Percentiles rank a stretch among this genome's conserved stretches.
Evolutionary conservation across 768 basidiomycete genomes (phyloP).

Genomic region (Ramaria sp.): DNA sequence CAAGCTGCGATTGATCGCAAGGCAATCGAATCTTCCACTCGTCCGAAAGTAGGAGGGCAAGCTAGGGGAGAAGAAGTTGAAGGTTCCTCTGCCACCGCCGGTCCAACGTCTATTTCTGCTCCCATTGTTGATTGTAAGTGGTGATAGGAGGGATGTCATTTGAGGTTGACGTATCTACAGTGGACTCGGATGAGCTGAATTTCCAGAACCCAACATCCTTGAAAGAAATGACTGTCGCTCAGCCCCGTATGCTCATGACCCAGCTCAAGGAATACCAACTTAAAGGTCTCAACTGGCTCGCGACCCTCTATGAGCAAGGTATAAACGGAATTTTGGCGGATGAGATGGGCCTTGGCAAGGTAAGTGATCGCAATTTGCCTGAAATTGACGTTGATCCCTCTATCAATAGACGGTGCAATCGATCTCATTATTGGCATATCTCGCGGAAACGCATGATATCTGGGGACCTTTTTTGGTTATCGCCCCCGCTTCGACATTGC

Average conservation of each 20-base stretch:
- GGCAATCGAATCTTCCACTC: slow-evolving; percentile 62
- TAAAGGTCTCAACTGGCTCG: slow-evolving; percentile 97
- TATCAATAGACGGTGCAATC: slow-evolving; percentile 76
- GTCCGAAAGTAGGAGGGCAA: slow-evolving; percentile 45
- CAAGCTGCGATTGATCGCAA: slow-evolving; percentile 74
- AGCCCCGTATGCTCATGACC: slow-evolving; percentile 94
- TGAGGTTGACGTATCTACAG: slow-evolving; percentile 26
- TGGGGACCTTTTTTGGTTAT: slow-evolving; percentile 99
- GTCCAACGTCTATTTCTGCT: slow-evolving; percentile 18
- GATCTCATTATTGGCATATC: slow-evolving; percentile 88
- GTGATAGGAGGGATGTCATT: not conserved
- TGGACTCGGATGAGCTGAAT: slow-evolving; percentile 94
- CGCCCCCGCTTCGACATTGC: slow-evolving; percentile 91
- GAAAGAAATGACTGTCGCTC: slow-evolving; percentile 75
- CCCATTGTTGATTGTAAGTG: slow-evolving; percentile 65
- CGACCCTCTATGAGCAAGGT: slow-evolving; percentile 94
- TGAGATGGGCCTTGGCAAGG: slow-evolving; percentile 96
- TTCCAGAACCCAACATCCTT: slow-evolving; percentile 97
- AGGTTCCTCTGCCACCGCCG: slow-evolving; percentile 24
- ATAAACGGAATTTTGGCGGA: slow-evolving; percentile 99
- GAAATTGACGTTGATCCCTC: not conserved
- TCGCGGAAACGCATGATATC: slow-evolving; percentile 94
- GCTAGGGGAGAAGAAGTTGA: slow-evolving; percentile 30
- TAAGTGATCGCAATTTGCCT: slow-evolving; percentile 17
- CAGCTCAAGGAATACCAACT: slow-evolving; percentile 97